A percentile compares a stretch with the other conserved stretches of the same genome.
Evolutionary conservation across 164 flowering plant genomes (phyloP).

Genomic region (Vitis rupestris): DNA sequence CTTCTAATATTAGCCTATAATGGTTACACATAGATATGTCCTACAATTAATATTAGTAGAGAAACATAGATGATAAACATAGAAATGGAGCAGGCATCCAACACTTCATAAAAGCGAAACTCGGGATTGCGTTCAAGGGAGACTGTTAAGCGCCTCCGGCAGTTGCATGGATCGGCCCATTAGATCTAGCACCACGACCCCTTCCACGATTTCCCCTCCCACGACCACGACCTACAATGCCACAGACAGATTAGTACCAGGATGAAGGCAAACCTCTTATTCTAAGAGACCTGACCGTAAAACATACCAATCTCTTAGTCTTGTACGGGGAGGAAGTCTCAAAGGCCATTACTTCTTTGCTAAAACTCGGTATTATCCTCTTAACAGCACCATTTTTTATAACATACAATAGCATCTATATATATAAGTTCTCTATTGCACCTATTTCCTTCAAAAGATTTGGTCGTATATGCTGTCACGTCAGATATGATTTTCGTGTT

Average conservation of each 20-base stretch:
- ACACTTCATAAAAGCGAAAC: constrained; percentile 10
- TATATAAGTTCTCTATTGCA: too few relatives aligned
- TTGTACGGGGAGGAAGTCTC: too few relatives aligned
- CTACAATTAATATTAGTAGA: constrained; percentile 16
- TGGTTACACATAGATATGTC: constrained; percentile 14
- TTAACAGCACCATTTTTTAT: too few relatives aligned
- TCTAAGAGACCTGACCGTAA: too few relatives aligned
- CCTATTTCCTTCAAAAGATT: too few relatives aligned
- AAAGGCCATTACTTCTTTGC: too few relatives aligned
- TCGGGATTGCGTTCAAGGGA: constrained; percentile 11
- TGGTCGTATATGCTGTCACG: too few relatives aligned
- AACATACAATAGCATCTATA: too few relatives aligned
- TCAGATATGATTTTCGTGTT: too few relatives aligned
- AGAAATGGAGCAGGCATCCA: constrained; percentile 38
- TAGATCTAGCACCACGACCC: constrained; percentile 52
- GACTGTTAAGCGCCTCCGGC: constrained; percentile 24
- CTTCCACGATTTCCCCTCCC: constrained; percentile 57
- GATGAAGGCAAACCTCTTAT: too few relatives aligned
- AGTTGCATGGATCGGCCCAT: constrained; percentile 47
- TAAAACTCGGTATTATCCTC: too few relatives aligned
- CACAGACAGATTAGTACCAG: neutral
- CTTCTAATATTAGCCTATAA: constrained; percentile 18
- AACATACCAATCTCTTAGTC: too few relatives aligned
- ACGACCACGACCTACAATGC: constrained; percentile 46
- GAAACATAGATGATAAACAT: constrained; percentile 13